Evolutionary conservation across 2,329 filamentous ascomycete genomes (phyloP), one percentile per base, ranked within the genome.

Genomic region (Pseudonectria buxi): DNA sequence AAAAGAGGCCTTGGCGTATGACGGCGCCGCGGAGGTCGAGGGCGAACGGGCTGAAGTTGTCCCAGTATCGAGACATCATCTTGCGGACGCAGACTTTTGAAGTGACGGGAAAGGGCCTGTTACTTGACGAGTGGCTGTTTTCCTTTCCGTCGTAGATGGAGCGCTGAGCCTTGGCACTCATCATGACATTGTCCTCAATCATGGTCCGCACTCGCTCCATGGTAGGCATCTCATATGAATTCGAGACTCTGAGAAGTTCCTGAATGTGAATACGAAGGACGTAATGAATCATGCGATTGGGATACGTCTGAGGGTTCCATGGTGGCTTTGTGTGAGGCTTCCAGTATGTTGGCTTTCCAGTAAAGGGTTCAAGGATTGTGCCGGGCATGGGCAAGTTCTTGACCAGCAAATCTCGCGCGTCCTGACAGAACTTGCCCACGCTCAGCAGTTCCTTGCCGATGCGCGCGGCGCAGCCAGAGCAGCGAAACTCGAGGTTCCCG

Each of bases 31-130:
- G 63, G 2, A 86, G 72, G 40, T 86, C 79, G 1, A 86, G 64
- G 0, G 75, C 73, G 42, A 86, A 84, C 0, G 68, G 64, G 2
- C 72, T 74, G n/a, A 63, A 65, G 51, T 86, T 86, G 14, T 76
- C 70, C 78, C 80, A 83, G 51, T 86, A 86, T 3, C 75, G 66
- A 14, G 69, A 71, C 77, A 86, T 82, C 76, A 83, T 82, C 54
- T 75, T 77, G 11, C 80, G 71, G 4, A 78, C 62, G 1, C 69
- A 64, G 5, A 76, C 46, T 6, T 63, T 58, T 15, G 67, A 58
- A 6, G 51, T 43, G 15, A 34, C n/a, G n/a, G n/a, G 18, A 22
- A 9, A 22, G 18, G 18, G 9, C 9, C n/a, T n/a, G n/a, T n/a
- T n/a, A n/a, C n/a, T n/a, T n/a, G n/a, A n/a, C n/a, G n/a, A n/a